Conservation (phyloP, 1,284 basidiomycete genomes). For the Hypsizygus ulmarius region DNA sequence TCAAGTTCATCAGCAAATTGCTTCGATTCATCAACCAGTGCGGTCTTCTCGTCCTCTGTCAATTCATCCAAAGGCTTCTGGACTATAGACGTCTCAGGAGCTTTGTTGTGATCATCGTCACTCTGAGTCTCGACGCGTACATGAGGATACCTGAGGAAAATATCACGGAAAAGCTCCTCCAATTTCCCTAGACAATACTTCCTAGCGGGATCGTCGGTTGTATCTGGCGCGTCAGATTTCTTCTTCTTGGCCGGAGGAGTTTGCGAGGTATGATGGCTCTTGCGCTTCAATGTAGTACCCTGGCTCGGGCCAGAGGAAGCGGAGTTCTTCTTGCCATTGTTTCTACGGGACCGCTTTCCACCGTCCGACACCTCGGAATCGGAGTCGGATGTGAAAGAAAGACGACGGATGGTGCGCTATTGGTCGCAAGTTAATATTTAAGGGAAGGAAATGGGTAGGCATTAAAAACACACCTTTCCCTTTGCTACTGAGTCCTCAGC, state of each 20-base stretch:
- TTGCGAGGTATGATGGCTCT: constrained; percentile 26
- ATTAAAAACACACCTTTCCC: constrained; percentile 42
- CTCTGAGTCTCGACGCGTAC: constrained; percentile 27
- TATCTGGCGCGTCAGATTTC: constrained; percentile 35
- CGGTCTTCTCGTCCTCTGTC: constrained; percentile 57
- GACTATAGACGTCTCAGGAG: constrained; percentile 19
- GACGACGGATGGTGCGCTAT: constrained; percentile 39
- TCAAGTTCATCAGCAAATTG: constrained; percentile 68
- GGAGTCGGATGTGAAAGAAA: constrained; percentile 43
- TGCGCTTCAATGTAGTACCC: constrained; percentile 39
- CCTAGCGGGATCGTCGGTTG: constrained; percentile 65
- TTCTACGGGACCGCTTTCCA: constrained; percentile 24
- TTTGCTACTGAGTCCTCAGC: constrained; percentile 40
- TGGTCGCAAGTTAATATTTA: constrained; percentile 2
- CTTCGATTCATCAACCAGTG: constrained; percentile 51
- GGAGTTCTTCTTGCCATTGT: constrained; percentile 27
- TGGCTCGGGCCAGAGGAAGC: constrained; percentile 27
- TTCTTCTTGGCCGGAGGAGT: constrained; percentile 45
- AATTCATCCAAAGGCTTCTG: constrained; percentile 44
- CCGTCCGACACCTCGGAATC: constrained; percentile 37
- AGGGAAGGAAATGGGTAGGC: constrained; percentile 10
- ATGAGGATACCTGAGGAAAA: constrained; percentile 68
- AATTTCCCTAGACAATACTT: constrained; percentile 76
- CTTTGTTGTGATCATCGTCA: constrained; percentile 13
- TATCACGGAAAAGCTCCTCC: constrained; percentile 61